Evolutionary conservation across 192 early-diverging fungal species (phyloP).

Genomic region (Ramicandelaber brevisporus): DNA sequence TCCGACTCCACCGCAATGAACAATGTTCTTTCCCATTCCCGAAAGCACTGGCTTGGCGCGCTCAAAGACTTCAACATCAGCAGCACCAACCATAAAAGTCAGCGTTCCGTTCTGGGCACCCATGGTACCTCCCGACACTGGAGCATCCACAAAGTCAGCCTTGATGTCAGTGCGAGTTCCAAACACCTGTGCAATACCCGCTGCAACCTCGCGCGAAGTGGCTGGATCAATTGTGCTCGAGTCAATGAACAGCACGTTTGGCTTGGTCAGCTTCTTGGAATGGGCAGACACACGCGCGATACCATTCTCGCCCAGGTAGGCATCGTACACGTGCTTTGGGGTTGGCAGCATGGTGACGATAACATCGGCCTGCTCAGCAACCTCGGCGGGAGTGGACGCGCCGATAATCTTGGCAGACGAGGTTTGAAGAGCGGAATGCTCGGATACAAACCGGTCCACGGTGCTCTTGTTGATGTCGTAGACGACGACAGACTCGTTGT

Average conservation of each 20-base stretch:
- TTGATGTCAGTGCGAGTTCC: conserved; percentile 25
- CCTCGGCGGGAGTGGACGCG: conserved; percentile 34
- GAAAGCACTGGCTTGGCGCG: conserved; percentile 26
- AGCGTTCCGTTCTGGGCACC: conserved; percentile 74
- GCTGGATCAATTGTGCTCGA: conserved; percentile 78
- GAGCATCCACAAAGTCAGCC: conserved; percentile 64
- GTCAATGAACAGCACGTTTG: conserved; percentile 43
- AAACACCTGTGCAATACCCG: too few species aligned
- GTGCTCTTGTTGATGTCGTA: conserved; percentile 38
- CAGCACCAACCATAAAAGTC: conserved; percentile 88
- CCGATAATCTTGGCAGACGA: conserved; percentile 15
- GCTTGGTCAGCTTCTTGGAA: conserved; percentile 20
- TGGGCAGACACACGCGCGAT: too few species aligned
- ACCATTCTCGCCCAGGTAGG: conserved; percentile 55
- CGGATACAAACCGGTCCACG: conserved; percentile 22
- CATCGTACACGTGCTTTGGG: conserved; percentile 47
- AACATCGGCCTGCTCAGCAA: conserved; percentile 40
- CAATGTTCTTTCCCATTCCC: conserved; percentile 75
- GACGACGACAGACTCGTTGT: too few species aligned
- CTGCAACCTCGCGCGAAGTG: conserved; percentile 45
- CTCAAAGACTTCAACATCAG: conserved; percentile 26
- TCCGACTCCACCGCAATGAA: conserved; percentile 59
- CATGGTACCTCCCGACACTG: conserved; percentile 80
- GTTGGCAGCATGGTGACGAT: conserved; percentile 86
- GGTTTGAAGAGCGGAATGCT: conserved; percentile 8